Base-by-base conservation (phyloP, 1,284 basidiomycete genomes). In the Rhodotorula sp. region DNA sequence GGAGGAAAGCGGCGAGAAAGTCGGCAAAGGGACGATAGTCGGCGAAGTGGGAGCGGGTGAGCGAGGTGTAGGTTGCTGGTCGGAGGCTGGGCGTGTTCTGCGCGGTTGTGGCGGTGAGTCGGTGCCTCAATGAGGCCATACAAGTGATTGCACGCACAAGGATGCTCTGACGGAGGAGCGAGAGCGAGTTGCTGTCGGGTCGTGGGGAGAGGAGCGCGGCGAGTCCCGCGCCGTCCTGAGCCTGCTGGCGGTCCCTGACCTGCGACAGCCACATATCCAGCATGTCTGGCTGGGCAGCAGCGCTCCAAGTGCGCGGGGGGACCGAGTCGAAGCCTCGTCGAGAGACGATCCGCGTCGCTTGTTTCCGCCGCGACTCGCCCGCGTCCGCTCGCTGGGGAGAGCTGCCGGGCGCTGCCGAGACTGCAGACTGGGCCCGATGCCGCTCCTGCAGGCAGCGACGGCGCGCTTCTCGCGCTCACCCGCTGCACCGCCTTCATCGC, bases 1-100 rank as follows among this genome's bases (percentile, higher is more conserved):
- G 69, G 19, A 77, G 60, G 58, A 70, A 76, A 41, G 71, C 64
- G 42, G 77, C 74, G 59, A 77, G 50, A 49, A 76, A 75, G 54
- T 78, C 77, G 23, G 73, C 70, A 56, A 77, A 70, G 0, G 74
- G 63, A 9, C 69, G 66, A 34, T 56, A 48, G 48, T 72, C 70
- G 13, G 66, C n/a, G 54, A 75, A 68, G 61, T 70, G 54, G 53
- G 69, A 72, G 46, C 71, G 72, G 7, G 70, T 66, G 49, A 63
- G 66, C 21, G 68, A 67, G 17, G 61, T 50, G 63, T 68, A 76
- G 21, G 68, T 71, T 2, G 71, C 56, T 3, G 74, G 65, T 27
- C 73, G 68, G 5, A 63, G 21, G 25, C 19, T 45, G 13, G 46
- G 62, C 34, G 27, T 27, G 50, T 34, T 54, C 67, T 69, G 50